Percentiles rank a stretch among this genome's conserved stretches.
These are phyloP conservation scores for Puccinia novopanici DNA, from an alignment of 1,284 basidiomycete species.

Conservation along the genomic window DNA sequence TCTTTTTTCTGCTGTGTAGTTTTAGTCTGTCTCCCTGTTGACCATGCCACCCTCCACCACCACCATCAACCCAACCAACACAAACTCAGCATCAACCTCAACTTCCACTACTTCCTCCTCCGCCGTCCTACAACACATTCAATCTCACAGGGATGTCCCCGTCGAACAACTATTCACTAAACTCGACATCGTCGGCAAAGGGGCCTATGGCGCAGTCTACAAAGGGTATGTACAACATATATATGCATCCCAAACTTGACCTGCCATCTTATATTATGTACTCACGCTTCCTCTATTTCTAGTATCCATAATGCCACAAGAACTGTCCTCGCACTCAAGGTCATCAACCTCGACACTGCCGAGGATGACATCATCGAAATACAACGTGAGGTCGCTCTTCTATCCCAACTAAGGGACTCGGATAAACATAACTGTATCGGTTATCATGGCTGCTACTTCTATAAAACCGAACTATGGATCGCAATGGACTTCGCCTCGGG, in stretches of 20 bases:
- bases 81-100: constrained; percentile 11
- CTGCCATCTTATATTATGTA: neutral
- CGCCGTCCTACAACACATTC: constrained; percentile 48
- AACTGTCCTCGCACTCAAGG: constrained; percentile 89
- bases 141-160: constrained; percentile 52
- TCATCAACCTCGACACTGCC: constrained; percentile 95
- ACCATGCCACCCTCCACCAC: constrained; percentile 23
- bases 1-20: neutral
- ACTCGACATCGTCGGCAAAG: constrained; percentile 82
- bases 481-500: constrained; percentile 98
- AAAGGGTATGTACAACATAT: constrained; percentile 64
- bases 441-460: constrained; percentile 93
- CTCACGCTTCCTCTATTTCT: neutral
- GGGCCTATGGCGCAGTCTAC: constrained; percentile 93
- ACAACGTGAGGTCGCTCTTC: constrained; percentile 89
- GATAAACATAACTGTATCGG: constrained; percentile 88
- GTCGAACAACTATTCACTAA: constrained; percentile 64
- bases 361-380: constrained; percentile 97
- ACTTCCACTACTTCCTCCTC: constrained; percentile 18
- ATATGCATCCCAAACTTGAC: neutral
- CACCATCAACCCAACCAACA: constrained; percentile 10
- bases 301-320: constrained; percentile 77
- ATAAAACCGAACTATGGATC: constrained; percentile 95
- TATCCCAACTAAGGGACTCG: constrained; percentile 75
- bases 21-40: neutral